A percentile compares a stretch with the other conserved stretches of the same genome.
Evolutionary conservation across 129 eudicot species (phyloP).

Genomic region (Tagetes patula): DNA sequence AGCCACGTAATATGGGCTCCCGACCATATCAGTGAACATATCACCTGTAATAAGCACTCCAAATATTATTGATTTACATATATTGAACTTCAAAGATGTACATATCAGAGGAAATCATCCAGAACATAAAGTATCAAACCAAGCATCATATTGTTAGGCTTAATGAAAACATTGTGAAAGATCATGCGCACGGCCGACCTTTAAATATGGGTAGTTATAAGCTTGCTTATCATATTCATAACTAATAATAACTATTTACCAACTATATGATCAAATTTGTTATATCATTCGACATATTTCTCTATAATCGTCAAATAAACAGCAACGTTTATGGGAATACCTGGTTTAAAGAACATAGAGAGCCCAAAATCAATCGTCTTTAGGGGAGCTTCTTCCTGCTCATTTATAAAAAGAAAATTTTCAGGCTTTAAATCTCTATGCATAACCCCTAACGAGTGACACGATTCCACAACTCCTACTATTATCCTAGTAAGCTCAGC

Average conservation of each 20-base stretch:
- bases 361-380: conserved; percentile 90
- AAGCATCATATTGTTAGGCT: not conserved
- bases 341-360: conserved; percentile 82
- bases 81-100: not conserved
- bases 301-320: conserved; percentile 1
- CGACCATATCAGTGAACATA: conserved; percentile 81
- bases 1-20: conserved; percentile 96
- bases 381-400: conserved; percentile 74
- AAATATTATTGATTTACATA: conserved; percentile 4
- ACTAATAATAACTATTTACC: not conserved
- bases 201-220: not conserved
- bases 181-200: not conserved
- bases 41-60: conserved; percentile 54
- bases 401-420: conserved; percentile 69
- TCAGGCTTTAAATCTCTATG: conserved; percentile 92
- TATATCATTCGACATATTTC: conserved; percentile 16
- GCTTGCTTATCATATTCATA: not conserved
- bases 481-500: conserved; percentile 85
- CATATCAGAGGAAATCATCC: not conserved
- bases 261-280: conserved; percentile 1
- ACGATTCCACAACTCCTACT: conserved; percentile 79
- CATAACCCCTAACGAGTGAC: conserved; percentile 95
- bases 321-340: conserved; percentile 26
- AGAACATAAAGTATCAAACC: not conserved
- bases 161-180: not conserved